phyloP scores from a whole-genome alignment of 257 asterid genomes.

The Asclepias syriaca region DNA sequence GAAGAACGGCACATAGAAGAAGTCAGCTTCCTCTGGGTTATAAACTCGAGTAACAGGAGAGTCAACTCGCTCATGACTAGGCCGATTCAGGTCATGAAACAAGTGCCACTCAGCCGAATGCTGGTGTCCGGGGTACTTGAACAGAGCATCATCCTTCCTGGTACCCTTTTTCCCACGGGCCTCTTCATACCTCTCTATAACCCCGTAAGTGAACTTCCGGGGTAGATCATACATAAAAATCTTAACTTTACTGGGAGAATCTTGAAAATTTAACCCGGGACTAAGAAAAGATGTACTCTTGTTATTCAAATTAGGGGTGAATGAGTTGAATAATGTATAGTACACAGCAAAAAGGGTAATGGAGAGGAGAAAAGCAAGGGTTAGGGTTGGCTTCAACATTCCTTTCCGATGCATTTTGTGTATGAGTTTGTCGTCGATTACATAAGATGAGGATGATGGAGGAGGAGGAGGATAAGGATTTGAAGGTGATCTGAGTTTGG shows the following conservation, averaged over 20 bases:
- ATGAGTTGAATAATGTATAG: constrained; percentile 41
- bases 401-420: constrained; percentile 60
- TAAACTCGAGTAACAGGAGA: constrained; percentile 44
- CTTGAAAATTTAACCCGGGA: background rate
- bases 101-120: constrained; percentile 95
- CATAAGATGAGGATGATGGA: background rate
- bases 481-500: constrained; percentile 33
- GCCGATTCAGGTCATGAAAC: constrained; percentile 58
- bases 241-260: constrained; percentile 24
- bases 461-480: constrained; percentile 6
- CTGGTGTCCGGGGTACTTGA: constrained; percentile 93
- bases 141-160: constrained; percentile 37
- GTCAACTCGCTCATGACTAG: constrained; percentile 40
- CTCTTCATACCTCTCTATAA: constrained; percentile 76
- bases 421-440: constrained; percentile 6
- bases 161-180: constrained; percentile 54
- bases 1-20: constrained; percentile 86
- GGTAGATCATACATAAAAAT: constrained; percentile 81
- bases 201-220: constrained; percentile 79
- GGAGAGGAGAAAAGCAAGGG: constrained; percentile 37
- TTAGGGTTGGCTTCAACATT: constrained; percentile 47
- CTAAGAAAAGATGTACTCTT: background rate
- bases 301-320: constrained; percentile 18
- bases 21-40: constrained; percentile 82
- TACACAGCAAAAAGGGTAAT: constrained; percentile 43